phyloP scores from a whole-genome alignment of 257 asterid species.

The Forsythia suspensa region DNA sequence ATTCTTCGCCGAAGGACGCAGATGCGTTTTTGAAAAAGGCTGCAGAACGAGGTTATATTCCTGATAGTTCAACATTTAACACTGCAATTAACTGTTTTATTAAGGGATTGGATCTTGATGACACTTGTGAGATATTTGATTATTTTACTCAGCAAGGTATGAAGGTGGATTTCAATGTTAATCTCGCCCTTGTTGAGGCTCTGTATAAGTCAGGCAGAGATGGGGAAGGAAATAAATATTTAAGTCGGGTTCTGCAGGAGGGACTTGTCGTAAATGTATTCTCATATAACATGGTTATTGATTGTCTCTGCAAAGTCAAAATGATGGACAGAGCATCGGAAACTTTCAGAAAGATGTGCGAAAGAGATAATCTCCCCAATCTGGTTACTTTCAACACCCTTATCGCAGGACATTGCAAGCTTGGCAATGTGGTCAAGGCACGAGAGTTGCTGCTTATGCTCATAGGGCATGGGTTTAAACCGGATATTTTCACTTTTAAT shows the following conservation, averaged over 20 bases:
- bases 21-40: constrained; percentile 52
- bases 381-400: constrained; percentile 78
- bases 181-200: constrained; percentile 56
- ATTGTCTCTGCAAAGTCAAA: constrained; percentile 78
- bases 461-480: constrained; percentile 54
- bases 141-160: constrained; percentile 42
- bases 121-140: constrained; percentile 60
- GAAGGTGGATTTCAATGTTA: constrained; percentile 51
- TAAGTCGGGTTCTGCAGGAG: constrained; percentile 45
- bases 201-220: constrained; percentile 55
- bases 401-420: constrained; percentile 66
- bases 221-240: constrained; percentile 53
- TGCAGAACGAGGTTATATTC: constrained; percentile 55
- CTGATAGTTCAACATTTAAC: constrained; percentile 57
- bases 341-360: constrained; percentile 53
- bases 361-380: constrained; percentile 55
- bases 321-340: constrained; percentile 60
- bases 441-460: constrained; percentile 57
- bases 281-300: constrained; percentile 69
- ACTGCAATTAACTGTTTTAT: constrained; percentile 60
- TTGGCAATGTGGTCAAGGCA: constrained; percentile 49
- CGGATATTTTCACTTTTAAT: constrained; percentile 74
- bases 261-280: constrained; percentile 51
- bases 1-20: constrained; percentile 46
- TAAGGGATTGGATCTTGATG: constrained; percentile 63